Percentiles rank a stretch among this genome's conserved stretches.
These are phyloP conservation scores for Microbotryum saponariae DNA, from an alignment of 1,284 basidiomycete species.

Conservation along the genomic window DNA sequence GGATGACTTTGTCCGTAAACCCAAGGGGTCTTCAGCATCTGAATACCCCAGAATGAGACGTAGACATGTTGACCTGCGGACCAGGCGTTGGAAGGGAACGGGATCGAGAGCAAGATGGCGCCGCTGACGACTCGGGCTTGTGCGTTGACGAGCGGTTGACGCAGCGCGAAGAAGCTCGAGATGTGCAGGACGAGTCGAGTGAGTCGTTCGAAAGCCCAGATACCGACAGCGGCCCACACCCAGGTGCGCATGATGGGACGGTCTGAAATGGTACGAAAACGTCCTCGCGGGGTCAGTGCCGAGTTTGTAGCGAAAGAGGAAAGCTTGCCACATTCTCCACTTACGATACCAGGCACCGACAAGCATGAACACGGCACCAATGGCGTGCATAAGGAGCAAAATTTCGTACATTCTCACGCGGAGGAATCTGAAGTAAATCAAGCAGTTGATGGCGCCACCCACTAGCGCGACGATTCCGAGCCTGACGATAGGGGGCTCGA, in stretches of 20 bases:
- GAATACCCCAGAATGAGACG: conserved; percentile 24
- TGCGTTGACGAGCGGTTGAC: conserved; percentile 12
- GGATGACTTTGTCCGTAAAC: conserved; percentile 25
- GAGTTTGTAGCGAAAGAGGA: background rate
- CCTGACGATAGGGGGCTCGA: conserved; percentile 6
- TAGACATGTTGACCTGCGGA: conserved; percentile 17
- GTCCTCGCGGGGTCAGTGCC: background rate
- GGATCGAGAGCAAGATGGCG: conserved; percentile 24
- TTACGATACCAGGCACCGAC: conserved; percentile 22
- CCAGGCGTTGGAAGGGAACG: conserved; percentile 13
- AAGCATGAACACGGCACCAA: conserved; percentile 22
- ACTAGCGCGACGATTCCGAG: conserved; percentile 2
- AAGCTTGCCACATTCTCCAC: background rate
- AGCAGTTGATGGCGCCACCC: background rate
- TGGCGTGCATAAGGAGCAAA: conserved; percentile 22
- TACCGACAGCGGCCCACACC: conserved; percentile 17
- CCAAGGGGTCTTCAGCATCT: conserved; percentile 12
- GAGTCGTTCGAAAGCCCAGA: conserved; percentile 25
- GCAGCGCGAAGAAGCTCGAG: conserved; percentile 8
- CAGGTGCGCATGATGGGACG: conserved; percentile 15
- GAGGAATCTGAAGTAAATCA: background rate
- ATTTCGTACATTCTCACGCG: conserved; percentile 8
- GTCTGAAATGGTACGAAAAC: conserved; percentile 3
- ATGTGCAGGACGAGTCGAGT: conserved; percentile 8
- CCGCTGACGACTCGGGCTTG: conserved; percentile 15